Evolutionary conservation across 176 grass and related monocot species (phyloP).

Genomic region (Oryza rufipogon): DNA sequence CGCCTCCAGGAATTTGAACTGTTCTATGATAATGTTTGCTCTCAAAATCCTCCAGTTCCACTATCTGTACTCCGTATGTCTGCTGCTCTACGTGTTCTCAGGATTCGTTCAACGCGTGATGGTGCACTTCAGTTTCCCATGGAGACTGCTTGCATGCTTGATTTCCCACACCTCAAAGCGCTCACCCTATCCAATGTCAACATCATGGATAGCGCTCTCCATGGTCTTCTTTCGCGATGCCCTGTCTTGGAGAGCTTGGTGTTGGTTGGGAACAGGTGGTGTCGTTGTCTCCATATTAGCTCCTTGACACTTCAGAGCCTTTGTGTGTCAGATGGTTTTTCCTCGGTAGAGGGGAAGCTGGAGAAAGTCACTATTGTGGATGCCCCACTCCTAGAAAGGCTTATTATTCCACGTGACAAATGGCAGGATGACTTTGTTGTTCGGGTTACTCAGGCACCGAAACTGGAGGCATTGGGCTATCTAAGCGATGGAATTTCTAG

Average conservation of each 20-base stretch:
- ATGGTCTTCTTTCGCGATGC: not conserved
- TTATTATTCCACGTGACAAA: not conserved
- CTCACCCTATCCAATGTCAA: not conserved
- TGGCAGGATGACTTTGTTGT: not conserved
- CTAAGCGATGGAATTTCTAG: not conserved
- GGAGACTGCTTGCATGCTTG: not conserved
- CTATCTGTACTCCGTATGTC: not conserved
- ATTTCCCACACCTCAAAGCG: not conserved
- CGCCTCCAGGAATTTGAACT: not conserved
- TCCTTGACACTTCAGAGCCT: not conserved
- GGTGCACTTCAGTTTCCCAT: too few relatives aligned
- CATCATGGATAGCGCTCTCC: not conserved
- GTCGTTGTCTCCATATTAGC: not conserved
- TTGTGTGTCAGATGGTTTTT: not conserved
- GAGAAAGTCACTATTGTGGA: not conserved
- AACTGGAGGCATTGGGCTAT: not conserved
- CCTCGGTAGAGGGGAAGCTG: not conserved
- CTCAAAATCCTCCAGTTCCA: not conserved
- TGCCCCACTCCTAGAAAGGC: slow-evolving; percentile 12
- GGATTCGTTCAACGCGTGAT: not conserved
- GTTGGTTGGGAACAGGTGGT: not conserved
- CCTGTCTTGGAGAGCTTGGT: not conserved
- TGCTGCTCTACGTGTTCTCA: not conserved
- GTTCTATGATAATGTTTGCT: too few relatives aligned
- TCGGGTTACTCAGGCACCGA: not conserved